Conservation (phyloP, 2,329 filamentous ascomycete species). For the Cladophialophora bantiana region DNA sequence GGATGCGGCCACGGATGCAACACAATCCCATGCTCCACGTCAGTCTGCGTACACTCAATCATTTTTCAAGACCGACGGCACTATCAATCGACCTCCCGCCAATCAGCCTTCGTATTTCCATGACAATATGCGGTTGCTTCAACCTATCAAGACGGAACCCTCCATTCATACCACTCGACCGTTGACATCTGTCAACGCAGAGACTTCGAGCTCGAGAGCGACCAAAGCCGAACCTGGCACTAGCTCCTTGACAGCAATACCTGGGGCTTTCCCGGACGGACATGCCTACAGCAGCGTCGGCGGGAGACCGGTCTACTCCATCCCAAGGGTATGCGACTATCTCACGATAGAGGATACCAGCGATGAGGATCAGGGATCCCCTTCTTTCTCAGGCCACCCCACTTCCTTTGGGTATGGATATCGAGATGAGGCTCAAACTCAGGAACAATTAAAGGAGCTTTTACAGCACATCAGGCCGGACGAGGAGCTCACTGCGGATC, state of each 20-base stretch:
- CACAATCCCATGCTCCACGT: conserved; percentile 4
- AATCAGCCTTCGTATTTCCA: not conserved
- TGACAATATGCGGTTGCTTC: not conserved
- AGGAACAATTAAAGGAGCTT: conserved; percentile 73
- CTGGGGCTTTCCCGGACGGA: conserved; percentile 33
- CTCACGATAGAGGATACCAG: not conserved
- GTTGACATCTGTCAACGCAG: not conserved
- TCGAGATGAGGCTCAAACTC: conserved; percentile 58
- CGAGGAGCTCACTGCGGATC: conserved; percentile 68
- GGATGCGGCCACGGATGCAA: conserved; percentile 21
- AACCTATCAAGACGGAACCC: conserved; percentile 11
- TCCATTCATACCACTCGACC: not conserved
- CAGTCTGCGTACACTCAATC: conserved; percentile 33
- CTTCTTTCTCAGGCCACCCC: not conserved
- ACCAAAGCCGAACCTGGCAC: conserved; percentile 16
- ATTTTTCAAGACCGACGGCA: conserved; percentile 35
- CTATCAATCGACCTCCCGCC: conserved; percentile 17
- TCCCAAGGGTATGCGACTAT: not conserved
- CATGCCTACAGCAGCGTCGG: conserved; percentile 27
- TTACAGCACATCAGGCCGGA: conserved; percentile 77
- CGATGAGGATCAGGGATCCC: not conserved
- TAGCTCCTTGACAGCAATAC: conserved; percentile 21
- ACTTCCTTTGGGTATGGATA: conserved; percentile 4
- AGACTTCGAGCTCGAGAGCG: not conserved
- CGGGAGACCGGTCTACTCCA: conserved; percentile 33